Base-by-base conservation (phyloP, 1,284 basidiomycete species). In the Fistulinella cinereoalba region DNA sequence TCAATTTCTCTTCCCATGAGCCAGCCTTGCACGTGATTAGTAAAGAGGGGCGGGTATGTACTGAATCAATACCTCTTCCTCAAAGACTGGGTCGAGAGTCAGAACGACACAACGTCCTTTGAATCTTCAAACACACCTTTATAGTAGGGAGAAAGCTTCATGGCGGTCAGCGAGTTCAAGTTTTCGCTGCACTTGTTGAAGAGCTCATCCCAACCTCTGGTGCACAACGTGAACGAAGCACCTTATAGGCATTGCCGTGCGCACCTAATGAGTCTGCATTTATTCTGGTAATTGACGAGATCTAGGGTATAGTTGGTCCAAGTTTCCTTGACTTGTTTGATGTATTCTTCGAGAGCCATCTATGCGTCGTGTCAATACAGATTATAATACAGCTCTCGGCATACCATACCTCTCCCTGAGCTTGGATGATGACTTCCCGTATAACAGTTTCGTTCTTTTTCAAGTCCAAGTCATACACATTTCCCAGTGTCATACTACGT, bases 221-320 rank as follows among this genome's bases (percentile, higher is more conserved):
- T 10, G 25, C 41, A 45, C 8, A 23, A n/a, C 24, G 37, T 69
- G 34, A 65, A 44, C 22, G 12, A 33, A 15, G 22, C 13, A 18
- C 2, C 4, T 29, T 32, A n/a, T 16, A 23, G 4, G 37, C 11
- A 4, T 7, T 3, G 10, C 33, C 24, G 31, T 51, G 24, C 28
- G 24, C 61, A 89, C 88, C 86, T 82, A 58, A 99, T 97, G 28
- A 99, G 79, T 38, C 96, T 85, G 60, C 95, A 98, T 69, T 96
- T 98, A 71, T 96, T 98, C 74, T 99, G 97, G 64, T 99, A 99
- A 66, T 98, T 96, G 59, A 98, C 92, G 40, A 99, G 76, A 54
- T 99, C 97, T 41, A 99, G 80, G 3, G 92, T 89, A 67, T 98
- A 99, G 58, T 81, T 93, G 1, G 91, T 92, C 97, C 97, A 99